Conservation (phyloP, 805 yeast species). For the Yamadazyma akitaensis region DNA sequence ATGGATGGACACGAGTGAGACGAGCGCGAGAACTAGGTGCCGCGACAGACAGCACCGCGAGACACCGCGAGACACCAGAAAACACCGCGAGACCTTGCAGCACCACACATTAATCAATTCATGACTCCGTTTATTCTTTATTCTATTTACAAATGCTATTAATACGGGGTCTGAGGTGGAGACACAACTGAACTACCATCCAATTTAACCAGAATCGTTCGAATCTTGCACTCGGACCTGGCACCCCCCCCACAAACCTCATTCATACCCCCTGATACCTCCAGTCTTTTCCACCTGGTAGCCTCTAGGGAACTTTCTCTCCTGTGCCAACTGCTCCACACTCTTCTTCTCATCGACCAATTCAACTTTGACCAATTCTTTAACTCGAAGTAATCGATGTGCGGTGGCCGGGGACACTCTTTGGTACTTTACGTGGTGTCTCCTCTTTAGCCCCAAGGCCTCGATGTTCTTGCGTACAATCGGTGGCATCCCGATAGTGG, state of each 20-base stretch:
- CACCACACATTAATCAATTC: too few species aligned
- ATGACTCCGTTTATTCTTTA: too few species aligned
- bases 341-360: slow-evolving; percentile 54
- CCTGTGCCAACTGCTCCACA: slow-evolving; percentile 48
- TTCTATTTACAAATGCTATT: too few species aligned
- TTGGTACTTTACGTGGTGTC: slow-evolving; percentile 74
- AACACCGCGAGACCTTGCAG: too few species aligned
- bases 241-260: too few species aligned
- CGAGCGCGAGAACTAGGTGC: not conserved
- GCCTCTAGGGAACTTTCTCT: slow-evolving; percentile 65
- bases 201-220: too few species aligned
- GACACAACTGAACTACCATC: too few species aligned
- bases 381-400: slow-evolving; percentile 76
- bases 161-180: too few species aligned
- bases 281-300: slow-evolving; percentile 28
- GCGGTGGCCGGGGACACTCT: slow-evolving; percentile 75
- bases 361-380: slow-evolving; percentile 83
- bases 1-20: not conserved
- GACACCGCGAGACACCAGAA: too few species aligned
- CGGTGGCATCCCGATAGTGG: slow-evolving; percentile 83
- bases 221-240: too few species aligned
- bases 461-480: slow-evolving; percentile 59
- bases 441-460: slow-evolving; percentile 69
- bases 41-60: not conserved
- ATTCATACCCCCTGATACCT: slow-evolving; percentile 6